phyloP scores from a whole-genome alignment of 2,329 filamentous ascomycete genomes.

The Aureobasidium lini region DNA sequence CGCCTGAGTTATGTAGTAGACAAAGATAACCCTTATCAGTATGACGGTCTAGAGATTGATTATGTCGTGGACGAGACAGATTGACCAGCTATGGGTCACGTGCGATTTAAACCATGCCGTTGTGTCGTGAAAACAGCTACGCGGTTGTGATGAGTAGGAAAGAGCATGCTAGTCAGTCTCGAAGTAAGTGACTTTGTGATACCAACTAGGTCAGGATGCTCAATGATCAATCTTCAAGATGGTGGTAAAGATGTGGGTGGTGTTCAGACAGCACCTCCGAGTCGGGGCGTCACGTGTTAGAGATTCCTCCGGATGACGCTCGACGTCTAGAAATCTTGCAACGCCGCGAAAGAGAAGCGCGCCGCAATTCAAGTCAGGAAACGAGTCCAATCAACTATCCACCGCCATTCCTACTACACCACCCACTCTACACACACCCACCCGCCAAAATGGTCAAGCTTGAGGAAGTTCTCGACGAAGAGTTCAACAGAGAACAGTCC shows the following conservation, averaged over 20 bases:
- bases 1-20: not conserved
- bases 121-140: not conserved
- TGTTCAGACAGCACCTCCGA: too few relatives aligned
- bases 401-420: not conserved
- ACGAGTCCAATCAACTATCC: not conserved
- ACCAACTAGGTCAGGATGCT: too few relatives aligned
- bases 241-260: too few relatives aligned
- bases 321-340: constrained; percentile 2
- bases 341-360: not conserved
- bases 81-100: not conserved
- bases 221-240: too few relatives aligned
- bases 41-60: not conserved
- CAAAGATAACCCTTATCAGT: not conserved
- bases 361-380: not conserved
- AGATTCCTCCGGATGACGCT: not conserved
- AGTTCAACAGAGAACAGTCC: constrained; percentile 68
- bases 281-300: not conserved
- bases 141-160: too few relatives aligned
- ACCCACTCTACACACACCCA: not conserved
- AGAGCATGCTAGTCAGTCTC: too few relatives aligned
- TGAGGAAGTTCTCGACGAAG: constrained; percentile 93
- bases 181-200: too few relatives aligned
- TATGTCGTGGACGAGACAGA: too few relatives aligned
- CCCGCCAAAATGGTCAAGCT: constrained; percentile 77
- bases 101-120: not conserved